These are phyloP conservation scores for Eimeria mitis DNA, from an alignment of 169 alveolate genomes.

Conservation along the genomic window DNA sequence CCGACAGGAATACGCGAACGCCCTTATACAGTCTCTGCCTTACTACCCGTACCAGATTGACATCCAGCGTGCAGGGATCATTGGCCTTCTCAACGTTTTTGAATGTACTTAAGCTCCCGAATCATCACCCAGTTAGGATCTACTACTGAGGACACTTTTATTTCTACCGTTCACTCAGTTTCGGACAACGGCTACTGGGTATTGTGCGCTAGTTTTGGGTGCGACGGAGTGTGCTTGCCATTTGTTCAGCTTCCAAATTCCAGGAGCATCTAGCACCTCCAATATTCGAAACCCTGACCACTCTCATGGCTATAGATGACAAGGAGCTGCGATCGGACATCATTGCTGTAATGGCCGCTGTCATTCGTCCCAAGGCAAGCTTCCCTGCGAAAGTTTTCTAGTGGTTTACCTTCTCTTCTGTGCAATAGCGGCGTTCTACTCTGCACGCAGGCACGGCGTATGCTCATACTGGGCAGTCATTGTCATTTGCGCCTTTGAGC, in stretches of 20 bases:
- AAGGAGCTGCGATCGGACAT: conserved; percentile 75
- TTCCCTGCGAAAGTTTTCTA: background rate
- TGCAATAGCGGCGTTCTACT: background rate
- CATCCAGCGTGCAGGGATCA: conserved; percentile 83
- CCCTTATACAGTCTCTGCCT: conserved; percentile 81
- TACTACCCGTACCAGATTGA: conserved; percentile 83
- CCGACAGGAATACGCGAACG: conserved; percentile 82
- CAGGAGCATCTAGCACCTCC: conserved; percentile 81
- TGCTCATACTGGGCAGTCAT: background rate
- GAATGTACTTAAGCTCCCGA: conserved; percentile 51
- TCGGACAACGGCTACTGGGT: background rate
- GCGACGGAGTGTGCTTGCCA: background rate
- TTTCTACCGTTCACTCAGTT: background rate
- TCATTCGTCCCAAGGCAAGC: conserved; percentile 77
- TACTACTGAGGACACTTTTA: background rate
- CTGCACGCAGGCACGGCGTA: background rate
- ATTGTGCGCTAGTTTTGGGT: background rate
- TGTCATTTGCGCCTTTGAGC: background rate
- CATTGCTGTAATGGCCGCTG: conserved; percentile 83
- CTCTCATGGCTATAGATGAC: conserved; percentile 82
- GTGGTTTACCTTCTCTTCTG: background rate
- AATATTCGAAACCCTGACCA: conserved; percentile 78
- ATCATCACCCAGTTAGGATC: background rate
- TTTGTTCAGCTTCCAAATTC: conserved; percentile 66
- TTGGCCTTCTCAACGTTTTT: conserved; percentile 82